These are phyloP conservation scores for Colletotrichum cereale DNA, from an alignment of 2,329 filamentous ascomycete species.

Conservation along the genomic window DNA sequence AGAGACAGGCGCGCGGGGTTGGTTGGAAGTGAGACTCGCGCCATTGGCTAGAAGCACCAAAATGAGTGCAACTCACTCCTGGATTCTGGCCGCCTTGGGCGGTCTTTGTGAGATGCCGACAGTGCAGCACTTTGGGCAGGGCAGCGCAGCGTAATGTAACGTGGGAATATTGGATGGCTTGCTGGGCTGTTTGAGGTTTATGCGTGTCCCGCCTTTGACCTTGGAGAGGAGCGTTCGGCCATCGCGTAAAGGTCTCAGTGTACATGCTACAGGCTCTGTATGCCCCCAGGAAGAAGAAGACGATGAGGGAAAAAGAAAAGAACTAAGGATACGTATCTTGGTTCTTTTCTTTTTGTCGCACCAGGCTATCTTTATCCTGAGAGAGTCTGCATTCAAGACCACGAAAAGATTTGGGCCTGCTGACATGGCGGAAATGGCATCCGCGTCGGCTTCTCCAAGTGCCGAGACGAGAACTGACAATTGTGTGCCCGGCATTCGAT, in stretches of 20 bases:
- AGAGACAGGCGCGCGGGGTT: constrained; percentile 41
- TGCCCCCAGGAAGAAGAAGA: constrained; percentile 10
- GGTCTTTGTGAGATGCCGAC: constrained; percentile 19
- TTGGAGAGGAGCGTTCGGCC: background rate
- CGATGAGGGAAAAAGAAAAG: background rate
- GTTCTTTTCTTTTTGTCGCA: background rate
- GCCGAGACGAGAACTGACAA: background rate
- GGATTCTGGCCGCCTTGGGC: constrained; percentile 25
- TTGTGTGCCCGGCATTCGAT: background rate
- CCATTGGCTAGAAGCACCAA: constrained; percentile 25
- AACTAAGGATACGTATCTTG: no score
- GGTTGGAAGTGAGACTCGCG: constrained; percentile 27
- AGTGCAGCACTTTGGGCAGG: constrained; percentile 15
- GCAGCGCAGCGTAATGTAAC: constrained; percentile 25
- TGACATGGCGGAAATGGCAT: background rate
- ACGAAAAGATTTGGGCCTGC: background rate
- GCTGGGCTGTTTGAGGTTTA: constrained; percentile 6
- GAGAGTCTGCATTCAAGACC: background rate
- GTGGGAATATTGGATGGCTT: constrained; percentile 14
- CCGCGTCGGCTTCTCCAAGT: constrained; percentile 1
- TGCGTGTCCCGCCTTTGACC: constrained; percentile 1
- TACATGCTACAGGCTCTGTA: background rate
- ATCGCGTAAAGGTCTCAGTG: constrained; percentile 1
- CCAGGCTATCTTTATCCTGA: background rate
- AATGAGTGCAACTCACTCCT: constrained; percentile 22